Base-by-base conservation (phyloP, 108 stramenopile species). In the Chaetoceros tenuissimus region DNA sequence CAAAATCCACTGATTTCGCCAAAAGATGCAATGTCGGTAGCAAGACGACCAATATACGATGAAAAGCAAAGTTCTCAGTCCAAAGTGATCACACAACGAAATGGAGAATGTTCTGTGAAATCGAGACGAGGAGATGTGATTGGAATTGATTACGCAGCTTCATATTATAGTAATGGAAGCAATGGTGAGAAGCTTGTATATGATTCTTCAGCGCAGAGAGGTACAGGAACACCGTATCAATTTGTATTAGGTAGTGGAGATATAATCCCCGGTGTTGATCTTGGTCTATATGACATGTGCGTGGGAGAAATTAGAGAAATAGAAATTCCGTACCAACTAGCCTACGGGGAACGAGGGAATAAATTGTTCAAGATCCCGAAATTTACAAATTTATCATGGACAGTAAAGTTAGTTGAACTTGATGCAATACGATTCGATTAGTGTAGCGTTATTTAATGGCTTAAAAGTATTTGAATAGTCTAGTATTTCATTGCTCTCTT, bases 201-300 rank as follows among this genome's bases (percentile, higher is more conserved):
- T 49, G 80, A 82, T 57, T 49, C 80, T 1, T 66, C 63, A 19
- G 62, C 40, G n/a, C 57, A 52, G 28, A 63, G 80, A 46, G 80
- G 80, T 3, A 82, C 80, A 3, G 80, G 80, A 17, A 74, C 52
- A 49, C 80, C 80, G 1, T 82, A 77, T 51, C 72, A 78, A 61
- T 69, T 70, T 50, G 74, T 82, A 0, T 34, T 82, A 18, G 77
- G 77, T 2, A 71, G 60, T 30, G 77, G 77, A 0, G 80, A 77
- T 48, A 63, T 82, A 34, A 66, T 82, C 21, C 63, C 71, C 7
- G 80, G 80, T 0, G 80, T 82, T 0, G 80, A 82, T 64, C 71
- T 63, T 28, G 80, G 74, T 8, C 31, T 75, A 51, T 75, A 69
- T 34, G 77, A 74, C 10, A 82, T 82, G 80, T 78, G 80, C 31